Evolutionary conservation across 176 grass and related monocot genomes (phyloP).

Genomic region (Cenchrus purpureus): DNA sequence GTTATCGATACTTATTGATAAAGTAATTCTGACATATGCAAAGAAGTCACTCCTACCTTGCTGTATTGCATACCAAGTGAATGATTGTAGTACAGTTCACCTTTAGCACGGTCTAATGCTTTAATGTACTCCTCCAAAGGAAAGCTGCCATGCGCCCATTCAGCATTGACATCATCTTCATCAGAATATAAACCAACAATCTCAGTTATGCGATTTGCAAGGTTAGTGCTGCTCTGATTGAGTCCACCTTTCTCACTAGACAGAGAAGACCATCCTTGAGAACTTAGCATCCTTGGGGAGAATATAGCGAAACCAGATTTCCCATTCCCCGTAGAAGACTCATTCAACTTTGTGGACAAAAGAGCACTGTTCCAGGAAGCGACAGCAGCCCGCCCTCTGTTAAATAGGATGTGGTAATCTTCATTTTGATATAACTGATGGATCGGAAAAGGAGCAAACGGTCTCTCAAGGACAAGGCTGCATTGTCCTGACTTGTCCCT

Average conservation of each 20-base stretch:
- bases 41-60: conserved; percentile 55
- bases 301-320: conserved; percentile 83
- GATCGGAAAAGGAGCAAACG: conserved; percentile 88
- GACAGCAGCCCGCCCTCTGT: conserved; percentile 74
- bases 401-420: conserved; percentile 78
- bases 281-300: conserved; percentile 71
- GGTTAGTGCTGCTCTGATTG: conserved; percentile 41
- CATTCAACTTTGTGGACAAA: conserved; percentile 45
- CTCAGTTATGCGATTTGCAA: conserved; percentile 57
- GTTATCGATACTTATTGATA: conserved; percentile 2
- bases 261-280: conserved; percentile 67
- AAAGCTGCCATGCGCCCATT: conserved; percentile 94
- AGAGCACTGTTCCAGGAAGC: conserved; percentile 69
- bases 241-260: conserved; percentile 54
- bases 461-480: conserved; percentile 93
- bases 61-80: conserved; percentile 94
- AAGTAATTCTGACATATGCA: neutral
- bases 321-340: conserved; percentile 41
- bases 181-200: conserved; percentile 75
- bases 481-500: conserved; percentile 59
- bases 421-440: conserved; percentile 79
- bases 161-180: conserved; percentile 59
- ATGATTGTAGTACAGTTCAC: conserved; percentile 97
- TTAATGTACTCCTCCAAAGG: conserved; percentile 97
- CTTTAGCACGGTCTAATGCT: conserved; percentile 91